Conservation (phyloP, 2,329 filamentous ascomycete species). For the Talaromyces pinophilus region DNA sequence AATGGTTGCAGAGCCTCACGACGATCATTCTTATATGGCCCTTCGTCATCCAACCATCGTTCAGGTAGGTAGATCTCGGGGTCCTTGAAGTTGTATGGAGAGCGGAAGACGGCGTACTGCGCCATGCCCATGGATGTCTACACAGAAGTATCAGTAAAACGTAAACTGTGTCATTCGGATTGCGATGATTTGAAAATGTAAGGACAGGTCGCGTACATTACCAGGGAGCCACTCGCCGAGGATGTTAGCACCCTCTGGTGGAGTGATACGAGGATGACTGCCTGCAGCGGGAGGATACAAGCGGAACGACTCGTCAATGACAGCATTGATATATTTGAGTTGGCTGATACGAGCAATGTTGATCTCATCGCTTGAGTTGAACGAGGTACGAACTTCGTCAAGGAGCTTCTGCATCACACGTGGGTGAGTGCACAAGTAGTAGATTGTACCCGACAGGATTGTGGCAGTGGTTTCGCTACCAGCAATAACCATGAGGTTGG, state of each 20-base stretch:
- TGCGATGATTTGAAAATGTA: background rate
- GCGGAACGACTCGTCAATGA: constrained; percentile 48
- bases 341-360: constrained; percentile 33
- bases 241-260: constrained; percentile 27
- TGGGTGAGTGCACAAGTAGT: constrained; percentile 43
- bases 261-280: constrained; percentile 29
- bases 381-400: constrained; percentile 45
- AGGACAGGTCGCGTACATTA: constrained; percentile 22
- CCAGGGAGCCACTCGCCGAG: constrained; percentile 29
- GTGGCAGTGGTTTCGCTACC: constrained; percentile 53
- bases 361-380: constrained; percentile 43
- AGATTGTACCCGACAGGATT: constrained; percentile 45
- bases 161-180: background rate
- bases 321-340: constrained; percentile 46
- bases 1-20: constrained; percentile 53
- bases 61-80: constrained; percentile 53
- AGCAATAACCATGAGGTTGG: constrained; percentile 34
- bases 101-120: constrained; percentile 52
- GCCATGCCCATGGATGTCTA: constrained; percentile 34
- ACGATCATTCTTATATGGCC: constrained; percentile 46
- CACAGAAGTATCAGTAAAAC: background rate
- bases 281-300: constrained; percentile 41
- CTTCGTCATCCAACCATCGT: constrained; percentile 33
- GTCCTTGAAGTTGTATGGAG: constrained; percentile 48
- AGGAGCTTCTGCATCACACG: constrained; percentile 35